phyloP scores from a whole-genome alignment of 1,139 yeast species.

The Nematodospora anomalae region DNA sequence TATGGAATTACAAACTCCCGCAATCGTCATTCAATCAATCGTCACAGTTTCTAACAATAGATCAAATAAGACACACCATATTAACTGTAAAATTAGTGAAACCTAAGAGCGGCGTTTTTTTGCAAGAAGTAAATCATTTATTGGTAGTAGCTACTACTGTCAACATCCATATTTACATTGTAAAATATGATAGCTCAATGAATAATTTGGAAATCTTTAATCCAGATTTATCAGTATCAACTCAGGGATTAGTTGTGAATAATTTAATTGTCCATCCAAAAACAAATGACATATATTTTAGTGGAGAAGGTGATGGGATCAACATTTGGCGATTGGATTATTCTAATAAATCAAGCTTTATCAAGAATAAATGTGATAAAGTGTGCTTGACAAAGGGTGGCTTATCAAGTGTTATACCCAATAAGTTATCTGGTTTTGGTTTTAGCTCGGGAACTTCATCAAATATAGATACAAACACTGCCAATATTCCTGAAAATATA shows the following conservation, averaged over 20 bases:
- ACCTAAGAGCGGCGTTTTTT: slow-evolving; percentile 80
- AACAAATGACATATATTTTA: slow-evolving; percentile 80
- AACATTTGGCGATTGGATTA: slow-evolving; percentile 89
- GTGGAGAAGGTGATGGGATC: slow-evolving; percentile 73
- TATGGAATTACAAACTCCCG: slow-evolving; percentile 77
- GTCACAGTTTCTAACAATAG: slow-evolving; percentile 75
- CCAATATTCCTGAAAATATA: slow-evolving; percentile 53
- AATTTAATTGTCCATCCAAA: slow-evolving; percentile 58
- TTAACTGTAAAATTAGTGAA: slow-evolving; percentile 71
- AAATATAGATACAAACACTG: slow-evolving; percentile 8
- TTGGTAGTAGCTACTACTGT: slow-evolving; percentile 78
- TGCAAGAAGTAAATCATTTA: slow-evolving; percentile 70
- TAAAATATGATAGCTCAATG: slow-evolving; percentile 52
- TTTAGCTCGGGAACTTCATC: slow-evolving; percentile 13
- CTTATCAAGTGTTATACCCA: slow-evolving; percentile 58
- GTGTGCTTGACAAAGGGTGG: slow-evolving; percentile 75
- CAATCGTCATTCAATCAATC: slow-evolving; percentile 50
- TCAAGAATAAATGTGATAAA: slow-evolving; percentile 78
- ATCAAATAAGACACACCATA: slow-evolving; percentile 78
- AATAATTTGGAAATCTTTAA: slow-evolving; percentile 71
- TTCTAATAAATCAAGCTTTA: slow-evolving; percentile 86
- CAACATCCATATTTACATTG: slow-evolving; percentile 75
- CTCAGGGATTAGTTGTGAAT: slow-evolving; percentile 74
- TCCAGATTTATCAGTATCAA: slow-evolving; percentile 78
- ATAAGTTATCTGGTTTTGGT: slow-evolving; percentile 46